Evolutionary conservation across 2,329 filamentous ascomycete species (phyloP).

Genomic region (Myriosclerotinia duriaeana): DNA sequence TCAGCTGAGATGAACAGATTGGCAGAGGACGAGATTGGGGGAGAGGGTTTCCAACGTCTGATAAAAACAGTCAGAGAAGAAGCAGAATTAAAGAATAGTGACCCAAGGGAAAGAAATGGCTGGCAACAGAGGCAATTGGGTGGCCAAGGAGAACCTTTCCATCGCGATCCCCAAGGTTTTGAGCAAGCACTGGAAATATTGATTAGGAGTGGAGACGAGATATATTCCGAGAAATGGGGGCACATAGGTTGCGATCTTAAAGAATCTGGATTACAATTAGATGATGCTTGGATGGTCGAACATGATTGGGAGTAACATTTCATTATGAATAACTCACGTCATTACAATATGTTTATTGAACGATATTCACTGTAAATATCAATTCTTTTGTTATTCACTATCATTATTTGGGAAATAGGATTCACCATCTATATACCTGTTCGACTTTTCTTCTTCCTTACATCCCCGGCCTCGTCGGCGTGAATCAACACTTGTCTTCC

Average conservation of each 20-base stretch:
- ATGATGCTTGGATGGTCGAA: slow-evolving; percentile 50
- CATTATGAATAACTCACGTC: too few species aligned
- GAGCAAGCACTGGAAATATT: slow-evolving; percentile 47
- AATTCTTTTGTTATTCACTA: too few species aligned
- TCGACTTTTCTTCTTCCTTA: neutral
- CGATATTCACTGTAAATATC: too few species aligned
- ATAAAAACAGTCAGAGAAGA: slow-evolving; percentile 37
- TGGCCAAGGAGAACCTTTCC: slow-evolving; percentile 55
- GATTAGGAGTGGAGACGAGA: slow-evolving; percentile 47
- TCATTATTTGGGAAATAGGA: neutral
- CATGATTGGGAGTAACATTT: slow-evolving; percentile 42
- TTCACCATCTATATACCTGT: neutral
- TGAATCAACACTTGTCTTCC: too few species aligned
- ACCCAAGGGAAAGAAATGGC: slow-evolving; percentile 45
- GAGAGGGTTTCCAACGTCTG: slow-evolving; percentile 38
- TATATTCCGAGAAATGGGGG: slow-evolving; percentile 49
- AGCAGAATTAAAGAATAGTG: slow-evolving; percentile 36
- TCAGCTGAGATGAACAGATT: slow-evolving; percentile 13
- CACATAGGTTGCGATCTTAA: slow-evolving; percentile 46
- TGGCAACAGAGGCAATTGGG: slow-evolving; percentile 55
- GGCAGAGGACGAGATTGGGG: neutral
- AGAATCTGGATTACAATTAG: slow-evolving; percentile 42
- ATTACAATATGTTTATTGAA: neutral
- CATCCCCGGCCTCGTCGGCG: too few species aligned
- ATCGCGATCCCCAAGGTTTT: slow-evolving; percentile 50